Percentiles rank a stretch among this genome's conserved stretches.
phyloP scores from a whole-genome alignment of 345 rosid species.

The Brassica rapa region DNA sequence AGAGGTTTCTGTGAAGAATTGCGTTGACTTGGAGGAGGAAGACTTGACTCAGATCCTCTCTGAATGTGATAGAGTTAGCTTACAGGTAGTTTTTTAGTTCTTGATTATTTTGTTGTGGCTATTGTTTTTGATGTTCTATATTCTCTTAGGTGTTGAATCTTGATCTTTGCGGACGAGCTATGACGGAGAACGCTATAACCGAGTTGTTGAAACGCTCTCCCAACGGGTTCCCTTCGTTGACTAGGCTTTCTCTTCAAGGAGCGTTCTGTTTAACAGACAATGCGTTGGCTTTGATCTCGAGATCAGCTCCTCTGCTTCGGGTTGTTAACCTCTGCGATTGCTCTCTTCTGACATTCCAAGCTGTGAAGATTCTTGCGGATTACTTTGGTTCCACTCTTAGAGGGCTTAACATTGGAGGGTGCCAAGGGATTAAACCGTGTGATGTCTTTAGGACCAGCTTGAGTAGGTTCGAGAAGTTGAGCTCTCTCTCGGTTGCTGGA shows the following conservation, averaged over 20 bases:
- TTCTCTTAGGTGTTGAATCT: slow-evolving; percentile 49
- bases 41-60: slow-evolving; percentile 44
- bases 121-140: background rate
- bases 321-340: slow-evolving; percentile 52
- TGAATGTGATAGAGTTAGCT: slow-evolving; percentile 40
- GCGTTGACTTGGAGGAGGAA: slow-evolving; percentile 35
- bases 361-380: slow-evolving; percentile 40
- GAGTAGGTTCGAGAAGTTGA: slow-evolving; percentile 37
- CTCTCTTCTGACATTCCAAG: slow-evolving; percentile 44
- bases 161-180: slow-evolving; percentile 46
- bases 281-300: slow-evolving; percentile 37
- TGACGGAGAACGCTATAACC: slow-evolving; percentile 40
- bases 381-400: slow-evolving; percentile 39
- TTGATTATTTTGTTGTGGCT: background rate
- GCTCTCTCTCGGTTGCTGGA: slow-evolving; percentile 49
- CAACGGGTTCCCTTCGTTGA: slow-evolving; percentile 40
- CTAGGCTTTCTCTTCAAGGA: slow-evolving; percentile 49
- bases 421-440: slow-evolving; percentile 43
- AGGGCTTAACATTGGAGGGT: slow-evolving; percentile 54
- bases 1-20: slow-evolving; percentile 41
- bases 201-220: slow-evolving; percentile 39
- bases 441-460: slow-evolving; percentile 37
- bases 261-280: slow-evolving; percentile 48
- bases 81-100: slow-evolving; percentile 28
- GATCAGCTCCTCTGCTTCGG: slow-evolving; percentile 47